Evolutionary conservation across 129 eudicot species (phyloP).

Genomic region (Cynara cardunculus): DNA sequence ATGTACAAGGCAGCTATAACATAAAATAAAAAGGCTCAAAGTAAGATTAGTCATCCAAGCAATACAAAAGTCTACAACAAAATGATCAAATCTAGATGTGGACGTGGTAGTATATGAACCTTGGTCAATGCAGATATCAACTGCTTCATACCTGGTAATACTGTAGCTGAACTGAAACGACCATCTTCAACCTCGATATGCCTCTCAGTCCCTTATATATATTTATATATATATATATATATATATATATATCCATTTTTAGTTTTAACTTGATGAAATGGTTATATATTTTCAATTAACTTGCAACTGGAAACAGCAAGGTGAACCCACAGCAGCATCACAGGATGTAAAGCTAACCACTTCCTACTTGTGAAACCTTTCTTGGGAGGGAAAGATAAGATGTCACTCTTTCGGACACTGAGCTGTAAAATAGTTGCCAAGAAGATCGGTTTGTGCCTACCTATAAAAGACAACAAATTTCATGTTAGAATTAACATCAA

Average conservation of each 20-base stretch:
- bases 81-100: constrained; percentile 5
- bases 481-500: constrained; percentile 5
- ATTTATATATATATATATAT: not conserved
- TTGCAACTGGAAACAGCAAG: not conserved
- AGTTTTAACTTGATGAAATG: constrained; percentile 1
- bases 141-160: constrained; percentile 11
- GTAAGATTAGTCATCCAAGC: constrained; percentile 11
- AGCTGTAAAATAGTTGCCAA: constrained; percentile 14
- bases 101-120: constrained; percentile 5
- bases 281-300: constrained; percentile 5
- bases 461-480: constrained; percentile 14
- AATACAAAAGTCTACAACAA: constrained; percentile 22
- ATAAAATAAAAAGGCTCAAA: not conserved
- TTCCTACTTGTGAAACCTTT: constrained; percentile 10
- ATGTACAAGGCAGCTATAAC: constrained; percentile 21
- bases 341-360: constrained; percentile 4
- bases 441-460: constrained; percentile 11
- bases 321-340: constrained; percentile 8
- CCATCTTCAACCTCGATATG: constrained; percentile 8
- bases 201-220: not conserved
- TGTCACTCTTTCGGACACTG: constrained; percentile 2
- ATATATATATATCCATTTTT: not conserved
- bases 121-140: constrained; percentile 9
- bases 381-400: not conserved
- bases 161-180: not conserved